Percentiles rank a stretch among this genome's conserved stretches.
Conservation (phyloP, 2,329 filamentous ascomycete genomes). For the Nothophoma quercina region DNA sequence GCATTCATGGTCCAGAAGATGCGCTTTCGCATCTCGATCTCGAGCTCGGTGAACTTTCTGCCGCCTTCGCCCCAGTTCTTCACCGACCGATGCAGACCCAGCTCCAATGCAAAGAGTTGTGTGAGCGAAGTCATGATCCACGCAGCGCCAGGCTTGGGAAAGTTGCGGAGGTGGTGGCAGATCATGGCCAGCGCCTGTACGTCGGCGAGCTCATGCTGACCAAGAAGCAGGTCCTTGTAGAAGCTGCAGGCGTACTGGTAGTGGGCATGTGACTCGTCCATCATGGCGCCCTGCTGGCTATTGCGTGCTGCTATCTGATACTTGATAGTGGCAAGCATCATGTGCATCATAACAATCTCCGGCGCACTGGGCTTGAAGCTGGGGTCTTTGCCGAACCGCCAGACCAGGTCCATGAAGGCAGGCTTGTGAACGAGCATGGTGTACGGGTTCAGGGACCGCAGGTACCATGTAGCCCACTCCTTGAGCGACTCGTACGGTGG, state of each 20-base stretch:
- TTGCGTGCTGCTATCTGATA: constrained; percentile 81
- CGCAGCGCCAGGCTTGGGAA: constrained; percentile 80
- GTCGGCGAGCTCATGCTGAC: constrained; percentile 68
- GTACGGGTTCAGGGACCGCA: constrained; percentile 74
- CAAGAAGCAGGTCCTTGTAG: constrained; percentile 69
- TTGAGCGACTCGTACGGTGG: constrained; percentile 70
- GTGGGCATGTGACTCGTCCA: constrained; percentile 75
- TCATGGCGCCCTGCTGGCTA: constrained; percentile 56
- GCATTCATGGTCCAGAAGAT: constrained; percentile 77
- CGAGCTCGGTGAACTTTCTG: constrained; percentile 60
- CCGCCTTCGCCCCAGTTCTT: constrained; percentile 62
- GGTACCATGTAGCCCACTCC: constrained; percentile 77
- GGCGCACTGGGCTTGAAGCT: constrained; percentile 67
- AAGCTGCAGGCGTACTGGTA: constrained; percentile 78
- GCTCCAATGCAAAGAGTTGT: constrained; percentile 73
- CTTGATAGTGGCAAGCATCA: constrained; percentile 80
- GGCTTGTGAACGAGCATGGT: constrained; percentile 80
- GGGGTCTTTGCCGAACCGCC: constrained; percentile 76
- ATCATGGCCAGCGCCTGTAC: constrained; percentile 79
- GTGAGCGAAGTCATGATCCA: constrained; percentile 72
- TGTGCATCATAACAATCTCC: constrained; percentile 75
- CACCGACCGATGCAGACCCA: constrained; percentile 76
- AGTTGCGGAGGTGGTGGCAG: constrained; percentile 74
- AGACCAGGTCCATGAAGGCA: constrained; percentile 74
- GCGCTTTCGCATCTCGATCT: constrained; percentile 79